Conservation (phyloP, 2,329 filamentous ascomycete species). For the Dryadomyces quercus-mongolicae region DNA sequence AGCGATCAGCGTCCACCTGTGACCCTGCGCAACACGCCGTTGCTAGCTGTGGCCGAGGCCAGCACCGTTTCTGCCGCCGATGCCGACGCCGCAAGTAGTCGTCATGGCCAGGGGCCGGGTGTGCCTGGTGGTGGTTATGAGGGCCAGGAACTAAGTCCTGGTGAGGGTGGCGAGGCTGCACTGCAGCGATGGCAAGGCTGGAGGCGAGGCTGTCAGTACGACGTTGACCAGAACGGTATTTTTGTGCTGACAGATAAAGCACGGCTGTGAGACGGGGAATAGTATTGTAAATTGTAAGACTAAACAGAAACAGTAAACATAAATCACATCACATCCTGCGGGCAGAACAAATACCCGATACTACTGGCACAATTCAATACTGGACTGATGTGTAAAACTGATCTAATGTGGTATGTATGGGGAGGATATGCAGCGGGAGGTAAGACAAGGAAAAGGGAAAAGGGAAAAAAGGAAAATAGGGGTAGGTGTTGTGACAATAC, state of each 20-base stretch:
- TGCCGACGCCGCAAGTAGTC: constrained; percentile 20
- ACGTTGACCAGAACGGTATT: constrained; percentile 47
- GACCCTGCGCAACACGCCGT: constrained; percentile 57
- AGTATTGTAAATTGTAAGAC: no score
- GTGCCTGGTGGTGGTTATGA: constrained; percentile 57
- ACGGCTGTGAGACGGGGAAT: constrained; percentile 13
- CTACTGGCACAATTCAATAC: background rate
- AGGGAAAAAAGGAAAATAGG: background rate
- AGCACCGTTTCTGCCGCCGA: constrained; percentile 45
- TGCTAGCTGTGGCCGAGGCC: constrained; percentile 50
- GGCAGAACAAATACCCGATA: no score
- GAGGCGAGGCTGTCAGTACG: constrained; percentile 58
- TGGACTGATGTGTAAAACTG: background rate
- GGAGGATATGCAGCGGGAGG: background rate
- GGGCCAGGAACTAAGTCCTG: constrained; percentile 46
- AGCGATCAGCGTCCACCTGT: constrained; percentile 62
- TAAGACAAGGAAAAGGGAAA: background rate
- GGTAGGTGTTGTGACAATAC: background rate
- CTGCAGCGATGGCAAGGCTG: constrained; percentile 67
- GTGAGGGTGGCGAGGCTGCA: constrained; percentile 59
- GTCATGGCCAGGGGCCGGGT: constrained; percentile 49
- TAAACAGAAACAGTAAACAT: background rate
- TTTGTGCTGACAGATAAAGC: constrained; percentile 38
- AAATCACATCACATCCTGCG: no score
- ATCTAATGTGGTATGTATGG: background rate